A percentile compares a stretch with the other conserved stretches of the same genome.
Conservation (phyloP, 1,139 yeast species). For the Zygosaccharomyces sapae region DNA sequence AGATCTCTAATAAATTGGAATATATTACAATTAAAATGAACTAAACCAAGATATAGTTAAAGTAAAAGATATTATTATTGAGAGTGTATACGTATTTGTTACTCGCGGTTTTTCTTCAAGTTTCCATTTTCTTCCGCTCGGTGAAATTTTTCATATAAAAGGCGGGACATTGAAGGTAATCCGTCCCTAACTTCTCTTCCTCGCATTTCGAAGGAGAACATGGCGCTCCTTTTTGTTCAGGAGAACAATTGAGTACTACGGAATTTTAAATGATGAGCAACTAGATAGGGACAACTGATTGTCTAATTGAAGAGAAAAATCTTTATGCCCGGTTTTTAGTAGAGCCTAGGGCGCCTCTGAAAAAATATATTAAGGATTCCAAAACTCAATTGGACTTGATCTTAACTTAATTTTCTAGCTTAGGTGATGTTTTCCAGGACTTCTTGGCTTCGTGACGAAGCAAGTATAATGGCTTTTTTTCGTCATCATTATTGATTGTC, state of each 20-base stretch:
- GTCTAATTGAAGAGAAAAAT: conserved; percentile 39
- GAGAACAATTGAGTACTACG: conserved; percentile 2
- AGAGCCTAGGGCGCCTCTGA: conserved; percentile 40
- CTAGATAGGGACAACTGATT: conserved; percentile 45
- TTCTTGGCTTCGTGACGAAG: conserved; percentile 30
- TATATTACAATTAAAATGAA: background rate
- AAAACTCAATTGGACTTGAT: background rate
- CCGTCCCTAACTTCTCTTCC: background rate
- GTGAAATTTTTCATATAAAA: background rate
- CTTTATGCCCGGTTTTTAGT: conserved; percentile 43
- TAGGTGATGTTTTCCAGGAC: conserved; percentile 34
- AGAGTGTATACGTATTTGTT: background rate
- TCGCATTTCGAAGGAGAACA: background rate
- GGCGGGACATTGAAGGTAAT: background rate
- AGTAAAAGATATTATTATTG: background rate
- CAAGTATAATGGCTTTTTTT: conserved; percentile 27
- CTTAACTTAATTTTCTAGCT: conserved; percentile 19
- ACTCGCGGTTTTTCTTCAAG: background rate
- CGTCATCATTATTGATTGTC: conserved; percentile 24
- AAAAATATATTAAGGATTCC: background rate
- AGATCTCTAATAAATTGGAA: too few relatives aligned
- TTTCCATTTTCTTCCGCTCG: background rate
- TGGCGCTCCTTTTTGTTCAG: conserved; percentile 1
- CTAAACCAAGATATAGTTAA: background rate
- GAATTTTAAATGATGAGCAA: conserved; percentile 37